phyloP scores from a whole-genome alignment of 2,329 filamentous ascomycete genomes.

The Nothomitra cinnamomea region DNA sequence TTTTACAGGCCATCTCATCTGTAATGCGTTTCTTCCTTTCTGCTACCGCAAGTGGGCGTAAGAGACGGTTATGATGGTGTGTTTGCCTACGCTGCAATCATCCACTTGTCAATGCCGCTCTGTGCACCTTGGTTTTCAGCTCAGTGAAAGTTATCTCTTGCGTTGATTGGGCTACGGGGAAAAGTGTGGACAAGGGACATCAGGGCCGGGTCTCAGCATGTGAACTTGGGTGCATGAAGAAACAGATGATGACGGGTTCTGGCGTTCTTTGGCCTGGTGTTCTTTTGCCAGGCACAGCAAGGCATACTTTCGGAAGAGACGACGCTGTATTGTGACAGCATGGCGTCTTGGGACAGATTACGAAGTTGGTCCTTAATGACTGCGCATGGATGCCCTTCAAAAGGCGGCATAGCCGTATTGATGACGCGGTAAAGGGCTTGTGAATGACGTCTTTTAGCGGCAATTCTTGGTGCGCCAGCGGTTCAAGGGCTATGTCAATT shows the following conservation, averaged over 20 bases:
- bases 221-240: neutral
- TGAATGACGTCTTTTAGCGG: neutral
- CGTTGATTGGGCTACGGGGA: too few relatives aligned
- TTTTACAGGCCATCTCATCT: neutral
- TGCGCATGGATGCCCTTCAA: neutral
- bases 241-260: neutral
- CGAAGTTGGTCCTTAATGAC: neutral
- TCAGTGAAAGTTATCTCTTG: neutral
- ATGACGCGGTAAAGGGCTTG: neutral
- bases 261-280: neutral
- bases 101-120: neutral
- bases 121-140: neutral
- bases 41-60: neutral
- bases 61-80: neutral
- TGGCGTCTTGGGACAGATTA: neutral
- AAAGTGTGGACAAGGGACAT: neutral
- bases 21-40: neutral
- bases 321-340: neutral
- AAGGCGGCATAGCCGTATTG: neutral
- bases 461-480: neutral
- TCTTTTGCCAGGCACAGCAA: too few relatives aligned
- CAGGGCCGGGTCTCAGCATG: neutral
- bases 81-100: neutral
- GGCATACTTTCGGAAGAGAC: neutral
- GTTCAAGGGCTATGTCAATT: too few relatives aligned